Evolutionary conservation across 768 basidiomycete genomes (phyloP).

Genomic region (Mycena latifolia): DNA sequence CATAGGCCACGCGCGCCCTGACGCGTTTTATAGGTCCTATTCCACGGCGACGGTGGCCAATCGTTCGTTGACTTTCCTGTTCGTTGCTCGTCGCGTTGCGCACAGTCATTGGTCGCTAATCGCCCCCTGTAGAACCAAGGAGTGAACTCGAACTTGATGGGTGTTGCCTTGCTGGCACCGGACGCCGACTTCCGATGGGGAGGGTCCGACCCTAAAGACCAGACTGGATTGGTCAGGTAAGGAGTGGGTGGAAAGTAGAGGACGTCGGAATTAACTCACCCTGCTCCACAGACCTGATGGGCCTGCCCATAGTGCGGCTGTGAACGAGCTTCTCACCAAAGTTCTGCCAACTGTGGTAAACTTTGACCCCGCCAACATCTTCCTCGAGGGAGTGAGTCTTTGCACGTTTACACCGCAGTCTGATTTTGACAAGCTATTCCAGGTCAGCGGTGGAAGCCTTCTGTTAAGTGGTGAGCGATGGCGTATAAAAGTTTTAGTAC

Average conservation of each 20-base stretch:
- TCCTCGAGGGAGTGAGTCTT: conserved; percentile 41
- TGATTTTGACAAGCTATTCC: background rate
- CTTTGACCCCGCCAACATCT: conserved; percentile 41
- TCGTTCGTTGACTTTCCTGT: conserved; percentile 40
- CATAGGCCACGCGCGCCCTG: background rate
- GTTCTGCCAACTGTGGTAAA: conserved; percentile 42
- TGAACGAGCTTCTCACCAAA: conserved; percentile 44
- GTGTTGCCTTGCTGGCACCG: conserved; percentile 36
- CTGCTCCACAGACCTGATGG: conserved; percentile 39
- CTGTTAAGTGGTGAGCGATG: conserved; percentile 38
- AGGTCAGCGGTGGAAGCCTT: conserved; percentile 42
- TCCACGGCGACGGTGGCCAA: conserved; percentile 39
- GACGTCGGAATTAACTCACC: background rate
- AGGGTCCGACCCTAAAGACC: conserved; percentile 32
- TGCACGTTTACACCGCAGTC: background rate
- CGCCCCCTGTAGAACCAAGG: conserved; percentile 34
- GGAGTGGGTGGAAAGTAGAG: background rate
- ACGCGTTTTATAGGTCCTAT: conserved; percentile 35
- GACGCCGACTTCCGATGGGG: conserved; percentile 37
- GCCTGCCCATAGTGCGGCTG: conserved; percentile 43
- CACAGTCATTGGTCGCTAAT: background rate
- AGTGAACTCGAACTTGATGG: conserved; percentile 37
- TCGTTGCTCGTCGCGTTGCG: conserved; percentile 2
- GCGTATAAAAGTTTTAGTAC: no score
- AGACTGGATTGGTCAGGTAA: conserved; percentile 28